Evolutionary conservation across 176 grass and related monocot species (phyloP).

Genomic region (Tillandsia leiboldiana): DNA sequence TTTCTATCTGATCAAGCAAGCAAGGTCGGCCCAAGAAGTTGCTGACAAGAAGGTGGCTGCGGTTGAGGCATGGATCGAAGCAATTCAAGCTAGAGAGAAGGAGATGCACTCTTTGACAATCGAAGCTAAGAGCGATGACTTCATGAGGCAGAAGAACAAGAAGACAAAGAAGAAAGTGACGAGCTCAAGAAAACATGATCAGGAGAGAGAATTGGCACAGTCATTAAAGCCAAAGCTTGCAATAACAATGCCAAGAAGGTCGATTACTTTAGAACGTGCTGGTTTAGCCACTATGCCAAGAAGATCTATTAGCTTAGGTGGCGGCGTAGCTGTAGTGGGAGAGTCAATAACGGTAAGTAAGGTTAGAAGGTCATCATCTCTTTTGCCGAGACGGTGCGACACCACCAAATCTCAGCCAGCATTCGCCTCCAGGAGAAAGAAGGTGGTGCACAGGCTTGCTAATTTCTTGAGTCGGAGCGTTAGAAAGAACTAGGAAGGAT

Average conservation of each 20-base stretch:
- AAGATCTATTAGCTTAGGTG: background rate
- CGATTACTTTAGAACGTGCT: background rate
- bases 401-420: background rate
- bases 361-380: background rate
- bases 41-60: constrained; percentile 17
- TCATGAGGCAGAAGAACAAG: background rate
- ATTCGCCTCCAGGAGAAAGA: background rate
- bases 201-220: background rate
- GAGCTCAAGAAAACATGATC: background rate
- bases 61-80: constrained; percentile 5
- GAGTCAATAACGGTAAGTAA: background rate
- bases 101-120: background rate
- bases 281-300: too few species aligned
- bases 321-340: background rate
- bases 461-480: background rate
- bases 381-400: background rate
- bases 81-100: background rate
- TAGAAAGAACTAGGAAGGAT: background rate
- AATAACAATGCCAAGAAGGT: constrained; percentile 12
- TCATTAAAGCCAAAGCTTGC: constrained; percentile 1
- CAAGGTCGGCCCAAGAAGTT: background rate
- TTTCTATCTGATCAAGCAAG: constrained; percentile 13
- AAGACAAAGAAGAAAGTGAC: background rate
- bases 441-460: background rate
- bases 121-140: background rate